phyloP scores from a whole-genome alignment of 1,139 yeast species.

The Suhomyces choctaworum region DNA sequence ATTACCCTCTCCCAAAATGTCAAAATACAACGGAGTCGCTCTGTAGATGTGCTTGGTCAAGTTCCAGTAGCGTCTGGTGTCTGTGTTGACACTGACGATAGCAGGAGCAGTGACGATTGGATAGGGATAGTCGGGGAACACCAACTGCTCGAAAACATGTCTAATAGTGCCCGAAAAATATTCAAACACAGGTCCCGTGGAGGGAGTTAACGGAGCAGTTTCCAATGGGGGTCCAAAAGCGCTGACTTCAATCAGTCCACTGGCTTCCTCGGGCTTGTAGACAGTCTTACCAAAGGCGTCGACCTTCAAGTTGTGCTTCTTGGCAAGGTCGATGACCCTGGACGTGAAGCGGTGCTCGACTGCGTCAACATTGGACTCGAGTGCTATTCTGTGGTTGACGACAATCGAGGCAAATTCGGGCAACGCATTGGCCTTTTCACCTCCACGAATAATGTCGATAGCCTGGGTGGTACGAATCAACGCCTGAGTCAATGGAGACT shows the following conservation, averaged over 20 bases:
- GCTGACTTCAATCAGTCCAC: slow-evolving; percentile 29
- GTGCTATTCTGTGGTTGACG: slow-evolving; percentile 35
- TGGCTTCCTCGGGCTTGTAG: slow-evolving; percentile 16
- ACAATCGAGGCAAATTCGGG: slow-evolving; percentile 38
- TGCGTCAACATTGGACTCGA: slow-evolving; percentile 28
- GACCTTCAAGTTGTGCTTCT: slow-evolving; percentile 21
- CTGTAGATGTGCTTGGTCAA: slow-evolving; percentile 74
- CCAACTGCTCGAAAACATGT: slow-evolving; percentile 45
- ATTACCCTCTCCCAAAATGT: slow-evolving; percentile 22
- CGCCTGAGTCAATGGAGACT: slow-evolving; percentile 20
- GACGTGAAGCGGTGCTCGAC: slow-evolving; percentile 23
- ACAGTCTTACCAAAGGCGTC: slow-evolving; percentile 22
- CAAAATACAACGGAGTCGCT: slow-evolving; percentile 47
- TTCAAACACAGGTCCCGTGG: slow-evolving; percentile 40
- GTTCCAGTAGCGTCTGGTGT: slow-evolving; percentile 76
- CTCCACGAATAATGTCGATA: slow-evolving; percentile 34
- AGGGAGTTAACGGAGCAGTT: slow-evolving; percentile 42
- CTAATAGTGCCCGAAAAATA: slow-evolving; percentile 45
- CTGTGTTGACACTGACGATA: slow-evolving; percentile 80
- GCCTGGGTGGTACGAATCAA: slow-evolving; percentile 38
- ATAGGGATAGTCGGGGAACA: slow-evolving; percentile 33
- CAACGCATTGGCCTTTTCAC: slow-evolving; percentile 38
- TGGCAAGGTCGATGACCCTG: slow-evolving; percentile 30
- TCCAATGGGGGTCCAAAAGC: slow-evolving; percentile 21
- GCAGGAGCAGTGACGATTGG: slow-evolving; percentile 63